Base-by-base conservation (phyloP, 2,329 filamentous ascomycete species). In the Fusarium newnesense region DNA sequence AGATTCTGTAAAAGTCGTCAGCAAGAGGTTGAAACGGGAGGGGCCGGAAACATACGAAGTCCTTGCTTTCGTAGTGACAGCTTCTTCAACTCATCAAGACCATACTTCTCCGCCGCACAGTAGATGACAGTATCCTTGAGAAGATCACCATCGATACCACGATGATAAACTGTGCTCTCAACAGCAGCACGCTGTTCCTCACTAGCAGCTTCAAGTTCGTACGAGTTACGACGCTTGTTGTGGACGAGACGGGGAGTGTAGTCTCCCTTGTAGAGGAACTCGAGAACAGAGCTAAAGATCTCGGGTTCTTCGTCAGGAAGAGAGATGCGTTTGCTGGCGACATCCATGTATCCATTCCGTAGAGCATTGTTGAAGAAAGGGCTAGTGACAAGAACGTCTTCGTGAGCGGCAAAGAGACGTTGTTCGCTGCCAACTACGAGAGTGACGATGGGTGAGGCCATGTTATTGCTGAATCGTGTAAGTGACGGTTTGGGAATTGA, bases 241-340 rank as follows among this genome's bases (percentile, higher is more conserved):
- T 94, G 94, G 64, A 94, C 84, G 30, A 97, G 87, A 24, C 93
- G 92, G 7, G 95, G 95, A 76, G 92, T 95, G 84, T 97, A 97
- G 83, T 97, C 95, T 73, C 95, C 95, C 84, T 97, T 97, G 88
- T 97, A 97, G 64, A 98, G 90, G 76, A 93, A 97, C 80, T 98
- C 95, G 64, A 98, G 90, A 16, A 98, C 88, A 10, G 93, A 95
- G 12, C 94, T 97, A 82, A 98, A 95, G 78, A 97, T 92, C 81
- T 97, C 94, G 26, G 95, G 94, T 76, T 95, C 92, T 82, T 97
- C 95, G 68, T 96, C 91, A 4, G 94, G 92, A 4, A 97, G 89
- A 58, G 92, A 88, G 80, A 97, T 92, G 61, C 92, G 91, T 83
- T 94, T 95, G 79, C 79, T 77, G 9, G 78, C 62, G 28, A 77